Conservation (phyloP, 768 basidiomycete species). For the Lanmaoa pseudosensibilis region DNA sequence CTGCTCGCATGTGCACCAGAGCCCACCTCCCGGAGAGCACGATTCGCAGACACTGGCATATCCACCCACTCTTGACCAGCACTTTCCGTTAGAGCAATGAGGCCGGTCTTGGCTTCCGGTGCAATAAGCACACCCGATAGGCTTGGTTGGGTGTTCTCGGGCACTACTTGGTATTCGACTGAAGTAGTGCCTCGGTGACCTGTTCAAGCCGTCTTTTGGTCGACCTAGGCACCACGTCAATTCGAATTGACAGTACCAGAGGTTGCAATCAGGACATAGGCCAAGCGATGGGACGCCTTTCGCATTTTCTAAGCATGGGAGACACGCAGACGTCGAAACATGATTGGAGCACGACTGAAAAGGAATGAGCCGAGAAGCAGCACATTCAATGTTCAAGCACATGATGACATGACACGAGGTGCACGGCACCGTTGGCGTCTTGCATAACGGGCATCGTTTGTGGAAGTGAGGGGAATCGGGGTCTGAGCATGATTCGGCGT, state of each 20-base stretch:
- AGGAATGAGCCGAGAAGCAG: conserved; percentile 15
- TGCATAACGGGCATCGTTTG: conserved; percentile 17
- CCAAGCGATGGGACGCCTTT: conserved; percentile 6
- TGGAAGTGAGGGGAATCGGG: background rate
- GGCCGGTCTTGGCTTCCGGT: background rate
- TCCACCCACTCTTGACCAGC: conserved; percentile 20
- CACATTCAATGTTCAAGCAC: conserved; percentile 20
- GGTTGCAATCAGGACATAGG: conserved; percentile 21
- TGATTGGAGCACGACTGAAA: conserved; percentile 21
- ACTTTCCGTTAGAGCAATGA: conserved; percentile 14
- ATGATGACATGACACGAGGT: conserved; percentile 10
- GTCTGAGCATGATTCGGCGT: background rate
- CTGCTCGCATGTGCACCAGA: conserved; percentile 22
- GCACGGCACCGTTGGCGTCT: conserved; percentile 6
- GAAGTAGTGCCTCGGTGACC: background rate
- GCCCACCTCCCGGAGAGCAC: conserved; percentile 20
- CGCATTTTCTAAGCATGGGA: conserved; percentile 7
- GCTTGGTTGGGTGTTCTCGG: conserved; percentile 15
- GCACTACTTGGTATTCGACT: background rate
- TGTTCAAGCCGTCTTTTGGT: conserved; percentile 4
- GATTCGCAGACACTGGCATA: conserved; percentile 14
- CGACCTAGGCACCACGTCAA: conserved; percentile 26
- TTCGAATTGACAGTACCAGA: conserved; percentile 24
- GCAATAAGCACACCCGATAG: conserved; percentile 17
- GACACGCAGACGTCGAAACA: conserved; percentile 4